Percentiles rank a stretch among this genome's conserved stretches.
Evolutionary conservation across 371 early-diverging fungal species (phyloP).

Genomic region (Paraphysoderma sedebokerense): DNA sequence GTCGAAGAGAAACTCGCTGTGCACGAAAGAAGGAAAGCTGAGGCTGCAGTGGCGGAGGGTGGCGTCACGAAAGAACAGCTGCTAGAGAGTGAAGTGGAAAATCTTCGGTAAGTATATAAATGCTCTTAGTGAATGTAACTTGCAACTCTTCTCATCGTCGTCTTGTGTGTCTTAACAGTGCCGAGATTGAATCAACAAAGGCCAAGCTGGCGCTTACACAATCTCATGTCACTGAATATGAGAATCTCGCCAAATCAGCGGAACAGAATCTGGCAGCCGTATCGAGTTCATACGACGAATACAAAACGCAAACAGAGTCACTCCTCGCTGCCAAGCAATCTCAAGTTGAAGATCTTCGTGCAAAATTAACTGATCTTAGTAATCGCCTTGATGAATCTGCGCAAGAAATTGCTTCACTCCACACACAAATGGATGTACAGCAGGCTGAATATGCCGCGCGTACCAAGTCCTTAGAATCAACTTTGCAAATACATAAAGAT

Average conservation of each 20-base stretch:
- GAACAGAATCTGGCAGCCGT: no score
- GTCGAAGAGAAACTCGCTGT: conserved; percentile 15
- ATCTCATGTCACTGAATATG: no score
- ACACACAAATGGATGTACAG: neutral
- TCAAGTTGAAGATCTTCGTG: no score
- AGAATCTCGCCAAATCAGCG: no score
- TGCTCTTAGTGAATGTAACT: no score
- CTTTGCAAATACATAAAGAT: neutral
- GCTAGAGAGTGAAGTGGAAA: conserved; percentile 9
- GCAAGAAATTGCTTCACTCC: neutral
- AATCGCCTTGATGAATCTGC: no score
- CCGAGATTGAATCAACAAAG: conserved; percentile 11
- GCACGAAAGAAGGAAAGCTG: conserved; percentile 10
- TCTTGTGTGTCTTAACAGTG: no score
- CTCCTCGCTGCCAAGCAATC: no score
- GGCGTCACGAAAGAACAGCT: conserved; percentile 12
- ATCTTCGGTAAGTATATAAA: conserved; percentile 3
- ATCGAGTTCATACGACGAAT: conserved; percentile 9
- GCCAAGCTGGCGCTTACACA: conserved; percentile 11
- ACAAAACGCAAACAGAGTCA: no score
- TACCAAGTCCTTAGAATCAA: neutral
- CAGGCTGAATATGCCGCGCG: neutral
- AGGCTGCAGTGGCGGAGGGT: conserved; percentile 2
- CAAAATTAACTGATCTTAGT: no score
- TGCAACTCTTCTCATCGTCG: no score